Percentiles rank a stretch among this genome's conserved stretches.
Conservation (phyloP, 306 rosid species). For the Vigna mungo region DNA sequence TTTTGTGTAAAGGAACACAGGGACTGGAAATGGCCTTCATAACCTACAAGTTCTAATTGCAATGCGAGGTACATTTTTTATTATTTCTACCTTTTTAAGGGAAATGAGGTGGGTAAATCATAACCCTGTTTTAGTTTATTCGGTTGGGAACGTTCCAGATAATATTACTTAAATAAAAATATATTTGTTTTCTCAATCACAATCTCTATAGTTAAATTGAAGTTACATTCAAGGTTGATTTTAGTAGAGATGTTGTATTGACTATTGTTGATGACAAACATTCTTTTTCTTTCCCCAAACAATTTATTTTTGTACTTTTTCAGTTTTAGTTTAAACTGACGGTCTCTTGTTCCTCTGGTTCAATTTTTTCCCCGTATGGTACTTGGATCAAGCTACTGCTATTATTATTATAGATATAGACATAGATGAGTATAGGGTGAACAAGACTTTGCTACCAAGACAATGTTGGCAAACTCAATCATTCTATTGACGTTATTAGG, state of each 20-base stretch:
- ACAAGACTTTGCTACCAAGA: conserved; percentile 4
- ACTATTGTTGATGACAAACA: conserved; percentile 15
- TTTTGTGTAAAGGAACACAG: conserved; percentile 72
- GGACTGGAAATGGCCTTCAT: conserved; percentile 84
- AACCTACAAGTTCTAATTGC: conserved; percentile 85
- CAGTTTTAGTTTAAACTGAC: conserved; percentile 6
- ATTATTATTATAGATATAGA: conserved; percentile 9
- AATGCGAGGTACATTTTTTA: conserved; percentile 57
- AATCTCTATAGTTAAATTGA: conserved; percentile 12
- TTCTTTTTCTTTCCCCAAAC: conserved; percentile 15
- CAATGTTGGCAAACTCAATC: conserved; percentile 26
- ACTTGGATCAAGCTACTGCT: conserved; percentile 23
- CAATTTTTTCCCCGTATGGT: neutral
- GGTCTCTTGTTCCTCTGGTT: conserved; percentile 34
- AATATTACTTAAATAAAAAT: conserved; percentile 3
- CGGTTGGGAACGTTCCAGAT: conserved; percentile 6
- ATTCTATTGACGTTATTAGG: conserved; percentile 57
- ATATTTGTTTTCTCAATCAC: conserved; percentile 25
- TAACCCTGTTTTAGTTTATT: conserved; percentile 30
- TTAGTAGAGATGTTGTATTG: conserved; percentile 33
- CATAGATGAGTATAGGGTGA: conserved; percentile 4
- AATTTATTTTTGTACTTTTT: conserved; percentile 11
- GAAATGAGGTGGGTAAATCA: conserved; percentile 1
- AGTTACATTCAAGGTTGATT: conserved; percentile 8
- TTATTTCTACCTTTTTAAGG: conserved; percentile 29